These are phyloP conservation scores for Calendula officinalis DNA, from an alignment of 129 eudicot species.

Conservation along the genomic window DNA sequence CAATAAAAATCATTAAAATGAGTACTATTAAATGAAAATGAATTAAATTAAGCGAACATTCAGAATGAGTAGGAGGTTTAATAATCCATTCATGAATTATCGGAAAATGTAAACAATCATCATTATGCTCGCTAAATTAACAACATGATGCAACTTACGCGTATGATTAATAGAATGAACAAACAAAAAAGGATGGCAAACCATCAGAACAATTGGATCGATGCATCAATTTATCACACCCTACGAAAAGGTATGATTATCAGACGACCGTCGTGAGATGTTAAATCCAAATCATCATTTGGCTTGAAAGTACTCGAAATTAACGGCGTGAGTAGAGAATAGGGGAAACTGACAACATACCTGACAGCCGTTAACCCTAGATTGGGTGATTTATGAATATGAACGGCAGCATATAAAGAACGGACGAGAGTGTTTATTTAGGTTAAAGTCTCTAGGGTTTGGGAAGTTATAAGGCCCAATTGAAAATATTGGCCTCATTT, in stretches of 20 bases:
- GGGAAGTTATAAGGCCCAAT: constrained; percentile 12
- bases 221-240: constrained; percentile 44
- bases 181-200: neutral
- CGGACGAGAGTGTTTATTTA: neutral
- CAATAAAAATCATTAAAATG: no score
- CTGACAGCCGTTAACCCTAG: neutral
- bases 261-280: constrained; percentile 84
- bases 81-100: constrained; percentile 44
- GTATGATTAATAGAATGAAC: neutral
- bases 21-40: no score
- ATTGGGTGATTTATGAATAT: neutral
- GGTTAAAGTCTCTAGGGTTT: constrained; percentile 16
- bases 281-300: constrained; percentile 44
- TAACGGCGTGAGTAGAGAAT: neutral
- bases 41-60: constrained; percentile 24
- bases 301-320: neutral
- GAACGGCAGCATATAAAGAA: constrained; percentile 15
- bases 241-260: constrained; percentile 28
- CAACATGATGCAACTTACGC: neutral
- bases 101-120: constrained; percentile 41
- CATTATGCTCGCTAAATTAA: constrained; percentile 30
- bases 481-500: neutral
- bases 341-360: neutral
- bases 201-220: constrained; percentile 51
- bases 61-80: constrained; percentile 70